Conservation (phyloP, 148 eudicot genomes). For the Rhododendron williamsianum region DNA sequence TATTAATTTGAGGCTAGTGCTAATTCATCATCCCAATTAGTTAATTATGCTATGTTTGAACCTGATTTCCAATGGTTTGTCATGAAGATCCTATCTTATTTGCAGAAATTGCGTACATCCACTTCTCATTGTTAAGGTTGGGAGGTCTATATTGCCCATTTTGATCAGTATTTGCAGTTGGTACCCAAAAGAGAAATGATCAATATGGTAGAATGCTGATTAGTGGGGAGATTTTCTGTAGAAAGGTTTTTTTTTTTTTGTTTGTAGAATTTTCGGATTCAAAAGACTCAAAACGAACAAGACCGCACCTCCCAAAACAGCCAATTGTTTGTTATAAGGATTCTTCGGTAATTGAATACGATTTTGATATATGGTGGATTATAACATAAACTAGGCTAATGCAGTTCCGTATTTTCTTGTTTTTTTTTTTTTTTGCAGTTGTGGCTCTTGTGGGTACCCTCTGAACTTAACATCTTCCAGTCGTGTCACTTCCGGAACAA, state of each 20-base stretch:
- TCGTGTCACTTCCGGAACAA: conserved; percentile 55
- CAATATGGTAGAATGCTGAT: background rate
- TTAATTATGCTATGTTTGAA: background rate
- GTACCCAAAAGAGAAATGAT: background rate
- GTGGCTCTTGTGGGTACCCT: conserved; percentile 75
- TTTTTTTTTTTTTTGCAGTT: conserved; percentile 33
- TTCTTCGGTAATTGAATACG: background rate
- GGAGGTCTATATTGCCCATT: background rate
- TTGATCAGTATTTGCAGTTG: background rate
- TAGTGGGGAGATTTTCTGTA: background rate
- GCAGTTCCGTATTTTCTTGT: background rate
- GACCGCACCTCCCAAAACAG: background rate
- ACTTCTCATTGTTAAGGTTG: background rate
- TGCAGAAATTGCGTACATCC: background rate
- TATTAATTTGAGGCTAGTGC: background rate
- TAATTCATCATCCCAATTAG: background rate
- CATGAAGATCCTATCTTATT: background rate
- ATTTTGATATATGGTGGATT: background rate
- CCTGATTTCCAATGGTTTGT: background rate
- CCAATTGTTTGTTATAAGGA: background rate
- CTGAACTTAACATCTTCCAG: conserved; percentile 63
- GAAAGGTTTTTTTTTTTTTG: too few relatives aligned
- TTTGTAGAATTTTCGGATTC: background rate
- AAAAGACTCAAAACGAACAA: background rate
- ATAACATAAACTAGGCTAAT: background rate